Conservation (phyloP, 306 rosid species). For the Corylus avellana region DNA sequence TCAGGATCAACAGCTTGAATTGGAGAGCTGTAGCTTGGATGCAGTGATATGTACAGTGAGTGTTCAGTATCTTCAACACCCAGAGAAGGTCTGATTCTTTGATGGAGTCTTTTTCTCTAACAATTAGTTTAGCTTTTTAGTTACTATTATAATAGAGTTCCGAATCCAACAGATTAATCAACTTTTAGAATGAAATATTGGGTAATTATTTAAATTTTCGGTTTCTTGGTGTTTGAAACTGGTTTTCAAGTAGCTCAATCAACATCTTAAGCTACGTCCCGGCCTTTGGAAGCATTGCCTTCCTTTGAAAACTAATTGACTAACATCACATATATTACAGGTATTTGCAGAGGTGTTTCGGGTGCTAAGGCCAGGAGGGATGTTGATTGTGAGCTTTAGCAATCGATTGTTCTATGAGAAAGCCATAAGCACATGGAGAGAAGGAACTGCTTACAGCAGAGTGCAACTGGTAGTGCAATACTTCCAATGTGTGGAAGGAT, state of each 20-base stretch:
- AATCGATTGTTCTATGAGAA: conserved; percentile 87
- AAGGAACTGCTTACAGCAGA: conserved; percentile 68
- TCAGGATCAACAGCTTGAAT: conserved; percentile 60
- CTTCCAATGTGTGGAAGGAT: conserved; percentile 78
- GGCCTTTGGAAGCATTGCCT: neutral
- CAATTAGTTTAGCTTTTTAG: too few species aligned
- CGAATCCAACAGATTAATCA: too few species aligned
- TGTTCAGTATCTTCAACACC: conserved; percentile 94
- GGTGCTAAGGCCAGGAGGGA: conserved; percentile 79
- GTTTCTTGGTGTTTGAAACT: too few species aligned
- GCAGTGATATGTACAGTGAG: conserved; percentile 84
- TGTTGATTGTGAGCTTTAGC: conserved; percentile 84
- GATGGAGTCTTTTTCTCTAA: too few species aligned
- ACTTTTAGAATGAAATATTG: too few species aligned
- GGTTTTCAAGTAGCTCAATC: neutral
- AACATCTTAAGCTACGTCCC: neutral
- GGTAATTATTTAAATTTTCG: too few species aligned
- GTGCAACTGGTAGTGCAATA: conserved; percentile 76
- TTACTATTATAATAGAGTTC: too few species aligned
- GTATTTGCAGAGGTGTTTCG: conserved; percentile 83
- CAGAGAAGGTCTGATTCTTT: conserved; percentile 66
- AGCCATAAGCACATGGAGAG: conserved; percentile 81
- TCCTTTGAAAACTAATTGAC: neutral
- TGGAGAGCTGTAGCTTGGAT: conserved; percentile 59
- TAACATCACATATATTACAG: conserved; percentile 27